Evolutionary conservation across 768 basidiomycete genomes (phyloP), one percentile per base, ranked within the genome.

Genomic region (Astraeus odoratus): DNA sequence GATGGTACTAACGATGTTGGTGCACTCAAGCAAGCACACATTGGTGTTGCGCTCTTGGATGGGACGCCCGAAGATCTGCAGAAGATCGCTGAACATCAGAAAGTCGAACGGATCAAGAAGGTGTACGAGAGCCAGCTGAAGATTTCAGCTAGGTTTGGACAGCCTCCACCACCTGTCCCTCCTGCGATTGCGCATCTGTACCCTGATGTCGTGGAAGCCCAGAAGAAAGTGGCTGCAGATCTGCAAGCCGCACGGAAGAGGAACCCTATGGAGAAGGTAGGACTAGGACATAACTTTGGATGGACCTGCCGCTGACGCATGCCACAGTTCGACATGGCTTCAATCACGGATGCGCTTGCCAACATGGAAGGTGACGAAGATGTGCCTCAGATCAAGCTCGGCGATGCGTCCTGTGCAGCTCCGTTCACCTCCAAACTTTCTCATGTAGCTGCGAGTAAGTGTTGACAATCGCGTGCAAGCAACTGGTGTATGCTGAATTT

Each of bases 1-100:
- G 96, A 99, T 60, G 96, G 96, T 24, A 99, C 96, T 4, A 98
- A 99, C 60, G 96, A 98, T 51, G 96, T 99, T 40, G 96, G 96
- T 19, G 96, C 96, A 3, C 77, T 99, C 42, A 99, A 98, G 65
- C 93, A 96, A 61, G 96, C 96, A 1, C 92, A 99, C 63, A 86
- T 99, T 48, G 95, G 96, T 41, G 88, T 98, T 23, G 95, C 95
- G 1, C 70, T 93, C 3, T 68, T 96, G 43, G 92, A 97, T 57
- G 92, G 95, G 1, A 89, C 93, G 0, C 77, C 78, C 0, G 94
- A 94, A 54, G 95, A 97, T 57, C 68, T 99, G 19, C 78, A 88
- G 64, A 90, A 86, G 66, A 98, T 98, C 51, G 89, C 93, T 1
- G 92, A 98, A 57, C 81, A 93, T 51, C 90, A 92, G 62, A 81